Evolutionary conservation across 83 land plant species (phyloP).

Genomic region (Picea engelmannii): DNA sequence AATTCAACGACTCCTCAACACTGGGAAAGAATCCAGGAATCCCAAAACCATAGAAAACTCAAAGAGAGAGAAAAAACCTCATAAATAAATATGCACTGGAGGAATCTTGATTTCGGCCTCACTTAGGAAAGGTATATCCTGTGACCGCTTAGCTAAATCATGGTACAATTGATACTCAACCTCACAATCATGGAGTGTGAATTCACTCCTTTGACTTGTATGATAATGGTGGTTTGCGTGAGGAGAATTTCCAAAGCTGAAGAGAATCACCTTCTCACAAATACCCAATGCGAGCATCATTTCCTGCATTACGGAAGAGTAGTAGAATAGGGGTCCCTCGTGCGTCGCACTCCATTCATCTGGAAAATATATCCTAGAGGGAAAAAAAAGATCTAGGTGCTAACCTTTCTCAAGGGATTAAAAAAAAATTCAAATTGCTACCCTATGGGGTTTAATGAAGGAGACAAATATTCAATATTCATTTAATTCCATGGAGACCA

Average conservation of each 20-base stretch:
- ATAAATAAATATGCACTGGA: conserved; percentile 38
- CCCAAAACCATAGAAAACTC: too few relatives aligned
- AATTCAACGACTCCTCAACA: too few relatives aligned
- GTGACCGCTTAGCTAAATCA: conserved; percentile 48
- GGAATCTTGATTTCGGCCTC: conserved; percentile 51
- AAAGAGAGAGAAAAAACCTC: neutral
- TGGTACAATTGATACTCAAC: conserved; percentile 80
- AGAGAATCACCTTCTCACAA: conserved; percentile 74
- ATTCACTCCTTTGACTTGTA: conserved; percentile 72
- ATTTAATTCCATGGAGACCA: too few relatives aligned
- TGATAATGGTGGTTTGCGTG: conserved; percentile 81
- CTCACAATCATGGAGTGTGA: conserved; percentile 10
- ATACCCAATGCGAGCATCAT: conserved; percentile 81
- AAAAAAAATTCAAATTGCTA: too few relatives aligned
- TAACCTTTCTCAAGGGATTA: too few relatives aligned
- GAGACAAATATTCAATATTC: too few relatives aligned
- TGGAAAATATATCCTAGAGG: neutral
- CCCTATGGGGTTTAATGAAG: too few relatives aligned
- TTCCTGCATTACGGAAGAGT: conserved; percentile 87
- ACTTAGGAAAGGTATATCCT: conserved; percentile 64
- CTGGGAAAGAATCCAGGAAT: too few relatives aligned
- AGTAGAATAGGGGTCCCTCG: conserved; percentile 69
- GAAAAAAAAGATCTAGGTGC: too few relatives aligned
- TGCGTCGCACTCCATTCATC: conserved; percentile 60
- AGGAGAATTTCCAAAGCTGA: conserved; percentile 80